Evolutionary conservation across 176 grass and related monocot genomes (phyloP).

Genomic region (Eremochloa ophiuroides): DNA sequence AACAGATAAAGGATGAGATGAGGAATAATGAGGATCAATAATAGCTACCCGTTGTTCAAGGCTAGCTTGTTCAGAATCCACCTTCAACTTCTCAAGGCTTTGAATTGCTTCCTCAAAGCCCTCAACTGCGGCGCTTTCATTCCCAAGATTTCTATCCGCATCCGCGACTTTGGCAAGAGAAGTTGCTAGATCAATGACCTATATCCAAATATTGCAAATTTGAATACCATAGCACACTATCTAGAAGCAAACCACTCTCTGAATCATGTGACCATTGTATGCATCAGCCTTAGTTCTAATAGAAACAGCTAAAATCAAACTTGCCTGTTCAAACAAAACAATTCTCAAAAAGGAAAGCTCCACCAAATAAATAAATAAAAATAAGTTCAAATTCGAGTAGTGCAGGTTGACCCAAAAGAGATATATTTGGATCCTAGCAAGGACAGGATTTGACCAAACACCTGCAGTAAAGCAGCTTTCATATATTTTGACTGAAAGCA

Average conservation of each 20-base stretch:
- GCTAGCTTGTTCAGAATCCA: constrained; percentile 52
- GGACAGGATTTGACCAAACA: background rate
- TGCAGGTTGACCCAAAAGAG: background rate
- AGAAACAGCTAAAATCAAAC: background rate
- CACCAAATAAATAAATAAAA: background rate
- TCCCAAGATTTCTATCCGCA: constrained; percentile 80
- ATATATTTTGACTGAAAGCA: no score
- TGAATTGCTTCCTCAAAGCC: constrained; percentile 88
- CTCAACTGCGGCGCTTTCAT: constrained; percentile 46
- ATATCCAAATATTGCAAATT: constrained; percentile 1
- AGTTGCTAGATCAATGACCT: constrained; percentile 90
- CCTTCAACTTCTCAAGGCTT: constrained; percentile 84
- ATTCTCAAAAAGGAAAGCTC: background rate
- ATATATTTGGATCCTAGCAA: background rate
- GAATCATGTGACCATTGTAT: background rate
- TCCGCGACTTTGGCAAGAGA: constrained; percentile 98
- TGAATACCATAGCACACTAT: background rate
- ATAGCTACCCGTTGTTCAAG: constrained; percentile 61
- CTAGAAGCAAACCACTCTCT: background rate
- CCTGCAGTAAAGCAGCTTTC: background rate
- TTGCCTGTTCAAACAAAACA: background rate
- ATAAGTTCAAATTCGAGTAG: background rate
- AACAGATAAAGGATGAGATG: background rate
- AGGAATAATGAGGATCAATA: background rate
- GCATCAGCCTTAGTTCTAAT: background rate